Conservation (phyloP, 2,329 filamentous ascomycete species). For the Dactylonectria estremocensis region DNA sequence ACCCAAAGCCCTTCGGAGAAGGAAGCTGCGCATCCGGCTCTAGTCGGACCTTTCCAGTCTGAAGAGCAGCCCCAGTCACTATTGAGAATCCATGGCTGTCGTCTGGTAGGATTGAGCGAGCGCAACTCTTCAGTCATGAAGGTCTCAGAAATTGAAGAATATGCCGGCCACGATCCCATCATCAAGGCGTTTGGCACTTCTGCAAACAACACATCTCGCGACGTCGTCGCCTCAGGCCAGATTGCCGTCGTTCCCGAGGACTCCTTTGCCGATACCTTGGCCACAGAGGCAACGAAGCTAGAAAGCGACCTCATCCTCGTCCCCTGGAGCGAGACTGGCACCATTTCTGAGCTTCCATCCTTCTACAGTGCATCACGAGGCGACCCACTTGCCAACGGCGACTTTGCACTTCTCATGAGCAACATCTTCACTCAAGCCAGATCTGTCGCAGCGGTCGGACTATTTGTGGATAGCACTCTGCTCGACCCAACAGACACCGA, state of each 20-base stretch:
- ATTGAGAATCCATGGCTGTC: constrained; percentile 58
- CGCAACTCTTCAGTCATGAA: constrained; percentile 96
- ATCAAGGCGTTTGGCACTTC: too few species aligned
- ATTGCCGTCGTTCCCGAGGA: too few species aligned
- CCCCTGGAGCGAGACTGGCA: constrained; percentile 77
- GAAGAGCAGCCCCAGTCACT: constrained; percentile 3
- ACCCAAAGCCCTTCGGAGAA: neutral
- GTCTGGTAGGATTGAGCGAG: constrained; percentile 89
- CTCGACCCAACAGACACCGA: constrained; percentile 19
- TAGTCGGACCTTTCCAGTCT: neutral
- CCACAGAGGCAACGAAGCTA: too few species aligned
- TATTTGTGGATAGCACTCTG: constrained; percentile 31
- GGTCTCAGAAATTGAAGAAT: constrained; percentile 65
- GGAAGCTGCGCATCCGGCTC: neutral
- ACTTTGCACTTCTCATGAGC: constrained; percentile 27
- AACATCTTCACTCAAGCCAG: constrained; percentile 30
- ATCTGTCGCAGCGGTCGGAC: constrained; percentile 20
- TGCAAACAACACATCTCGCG: too few species aligned
- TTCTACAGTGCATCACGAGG: constrained; percentile 33
- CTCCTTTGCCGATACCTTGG: too few species aligned
- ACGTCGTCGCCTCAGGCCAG: too few species aligned
- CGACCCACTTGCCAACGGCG: constrained; percentile 34
- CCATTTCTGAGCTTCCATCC: constrained; percentile 30
- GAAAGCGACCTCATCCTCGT: constrained; percentile 77
- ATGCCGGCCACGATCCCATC: too few species aligned